Evolutionary conservation across 83 land plant species (phyloP), one percentile per base, ranked within the genome.

Genomic region (Thuja plicata): DNA sequence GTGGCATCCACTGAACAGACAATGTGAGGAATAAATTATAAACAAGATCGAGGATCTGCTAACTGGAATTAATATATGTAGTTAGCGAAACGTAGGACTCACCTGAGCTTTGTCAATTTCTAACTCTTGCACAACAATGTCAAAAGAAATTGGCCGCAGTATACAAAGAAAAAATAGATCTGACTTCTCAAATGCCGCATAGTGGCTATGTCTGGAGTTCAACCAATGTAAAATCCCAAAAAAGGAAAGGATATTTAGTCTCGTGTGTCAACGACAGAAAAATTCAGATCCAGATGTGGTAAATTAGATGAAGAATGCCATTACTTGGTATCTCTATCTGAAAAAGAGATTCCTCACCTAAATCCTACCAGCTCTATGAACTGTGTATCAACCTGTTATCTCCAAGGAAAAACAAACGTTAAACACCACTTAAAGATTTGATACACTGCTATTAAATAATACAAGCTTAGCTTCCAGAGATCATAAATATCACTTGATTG

Each of bases 31-130:
- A 50, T 46, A 37, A 24, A 62, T 52, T 86, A 86, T 7, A 34
- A 43, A 86, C 48, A 88, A 57, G 10, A 16, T 79, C 30, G 55
- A 15, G 43, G 30, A 30, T 35, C 84, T 73, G 86, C 32, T 66
- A 60, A 40, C 27, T 48, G 52, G 8, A 27, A 90, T 76, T 19
- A 38, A 90, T 66, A 43, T 40, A 43, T 40, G 6, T 38, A 70
- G 41, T 74, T 6, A 19, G 48, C 78, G 19, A 45, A 86, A 87
- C 19, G 32, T 70, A 5, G 30, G 32, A 81, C 81, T 9, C 93
- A 94, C 95, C 95, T 89, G 85, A 54, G 95, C 95, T 41, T 88
- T 91, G 66, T 92, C 89, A 88, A 94, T 93, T 86, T 94, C 95
- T 34, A 89, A 90, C 35, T 90, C 95, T 81, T 94, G 93, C 40